A percentile compares a stretch with the other conserved stretches of the same genome.
Evolutionary conservation across 352 stramenopile species (phyloP).

Genomic region (Blastocystis sp.): DNA sequence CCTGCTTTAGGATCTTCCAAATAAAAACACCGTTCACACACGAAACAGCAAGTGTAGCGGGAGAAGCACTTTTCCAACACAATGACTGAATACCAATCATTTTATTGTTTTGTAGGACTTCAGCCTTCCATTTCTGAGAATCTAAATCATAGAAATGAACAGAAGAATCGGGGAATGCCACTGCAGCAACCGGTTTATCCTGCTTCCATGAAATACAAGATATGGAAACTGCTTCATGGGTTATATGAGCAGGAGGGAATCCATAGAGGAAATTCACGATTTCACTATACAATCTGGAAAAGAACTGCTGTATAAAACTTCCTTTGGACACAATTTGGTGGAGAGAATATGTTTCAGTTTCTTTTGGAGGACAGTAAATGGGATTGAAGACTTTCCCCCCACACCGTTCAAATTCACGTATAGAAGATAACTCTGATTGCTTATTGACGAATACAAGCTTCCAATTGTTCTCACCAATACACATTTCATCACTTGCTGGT

Average conservation of each 20-base stretch:
- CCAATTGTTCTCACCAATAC: conserved; percentile 26
- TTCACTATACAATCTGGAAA: background rate
- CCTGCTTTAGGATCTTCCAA: background rate
- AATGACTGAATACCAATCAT: background rate
- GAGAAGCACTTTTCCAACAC: background rate
- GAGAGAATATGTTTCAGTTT: background rate
- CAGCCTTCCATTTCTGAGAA: background rate
- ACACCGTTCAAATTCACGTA: conserved; percentile 3
- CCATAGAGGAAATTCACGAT: background rate
- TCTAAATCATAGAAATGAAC: conserved; percentile 35
- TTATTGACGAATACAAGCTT: background rate
- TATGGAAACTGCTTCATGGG: background rate
- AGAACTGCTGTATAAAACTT: background rate
- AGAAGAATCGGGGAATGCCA: background rate
- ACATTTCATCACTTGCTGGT: background rate
- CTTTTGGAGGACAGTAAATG: background rate
- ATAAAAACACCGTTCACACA: background rate
- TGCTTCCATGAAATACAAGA: background rate
- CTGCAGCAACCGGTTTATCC: background rate
- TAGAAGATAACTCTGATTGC: background rate
- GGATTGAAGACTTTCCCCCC: background rate
- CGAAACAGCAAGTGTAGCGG: background rate
- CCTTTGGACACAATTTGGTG: background rate
- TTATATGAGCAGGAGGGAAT: background rate
- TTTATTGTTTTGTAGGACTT: background rate